A percentile compares a stretch with the other conserved stretches of the same genome.
phyloP scores from a whole-genome alignment of 345 rosid species.

The Erodium maritimum region DNA sequence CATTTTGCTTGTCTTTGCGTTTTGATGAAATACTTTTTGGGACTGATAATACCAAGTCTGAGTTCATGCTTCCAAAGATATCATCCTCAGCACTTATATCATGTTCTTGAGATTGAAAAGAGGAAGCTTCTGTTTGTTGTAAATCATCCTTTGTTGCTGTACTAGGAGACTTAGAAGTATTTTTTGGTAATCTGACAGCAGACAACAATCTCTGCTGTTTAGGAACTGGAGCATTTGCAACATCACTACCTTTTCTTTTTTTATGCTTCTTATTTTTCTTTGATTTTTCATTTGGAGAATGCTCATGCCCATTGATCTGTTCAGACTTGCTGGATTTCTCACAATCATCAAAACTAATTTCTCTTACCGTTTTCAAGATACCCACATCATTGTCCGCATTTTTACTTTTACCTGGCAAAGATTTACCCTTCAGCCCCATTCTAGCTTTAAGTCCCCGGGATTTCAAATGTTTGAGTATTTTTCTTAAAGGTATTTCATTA shows the following conservation, averaged over 20 bases:
- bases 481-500: slow-evolving; percentile 65
- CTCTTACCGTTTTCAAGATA: slow-evolving; percentile 86
- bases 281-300: slow-evolving; percentile 27
- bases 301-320: slow-evolving; percentile 70
- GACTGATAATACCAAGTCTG: slow-evolving; percentile 27
- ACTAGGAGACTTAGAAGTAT: slow-evolving; percentile 22
- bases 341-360: slow-evolving; percentile 65
- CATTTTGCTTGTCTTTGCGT: slow-evolving; percentile 32
- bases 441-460: slow-evolving; percentile 52
- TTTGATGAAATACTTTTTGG: slow-evolving; percentile 27
- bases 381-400: slow-evolving; percentile 60
- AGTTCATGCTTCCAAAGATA: slow-evolving; percentile 18
- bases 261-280: slow-evolving; percentile 30
- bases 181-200: slow-evolving; percentile 37
- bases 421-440: slow-evolving; percentile 37
- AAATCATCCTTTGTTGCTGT: slow-evolving; percentile 25
- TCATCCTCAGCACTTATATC: slow-evolving; percentile 14
- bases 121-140: slow-evolving; percentile 18
- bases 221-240: slow-evolving; percentile 43
- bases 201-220: slow-evolving; percentile 70
- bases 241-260: slow-evolving; percentile 45
- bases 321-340: slow-evolving; percentile 46
- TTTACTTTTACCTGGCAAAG: slow-evolving; percentile 31
- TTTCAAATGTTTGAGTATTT: slow-evolving; percentile 60
- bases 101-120: slow-evolving; percentile 13